A percentile compares a stretch with the other conserved stretches of the same genome.
phyloP scores from a whole-genome alignment of 495 filamentous ascomycete genomes.

The Penicillium turbatum region DNA sequence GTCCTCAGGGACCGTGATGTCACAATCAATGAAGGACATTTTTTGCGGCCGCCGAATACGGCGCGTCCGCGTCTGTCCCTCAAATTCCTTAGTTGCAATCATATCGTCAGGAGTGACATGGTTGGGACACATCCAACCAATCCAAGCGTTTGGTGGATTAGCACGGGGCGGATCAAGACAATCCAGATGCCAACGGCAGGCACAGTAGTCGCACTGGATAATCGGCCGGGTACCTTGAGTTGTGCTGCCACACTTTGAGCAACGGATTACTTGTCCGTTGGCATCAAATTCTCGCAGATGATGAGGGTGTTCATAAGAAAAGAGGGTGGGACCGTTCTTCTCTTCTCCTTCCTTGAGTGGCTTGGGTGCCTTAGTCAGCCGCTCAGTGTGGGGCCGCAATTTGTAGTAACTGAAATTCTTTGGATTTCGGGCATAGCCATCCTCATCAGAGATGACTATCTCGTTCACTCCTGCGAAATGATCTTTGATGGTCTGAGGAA shows the following conservation, averaged over 20 bases:
- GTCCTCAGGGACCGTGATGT: slow-evolving; percentile 11
- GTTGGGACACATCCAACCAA: slow-evolving; percentile 83
- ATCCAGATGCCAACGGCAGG: slow-evolving; percentile 81
- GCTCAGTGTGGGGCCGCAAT: slow-evolving; percentile 25
- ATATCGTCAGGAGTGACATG: slow-evolving; percentile 64
- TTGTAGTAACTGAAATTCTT: slow-evolving; percentile 20
- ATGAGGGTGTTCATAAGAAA: slow-evolving; percentile 19
- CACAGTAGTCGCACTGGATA: slow-evolving; percentile 78
- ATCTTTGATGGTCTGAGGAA: slow-evolving; percentile 64
- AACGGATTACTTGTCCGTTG: slow-evolving; percentile 67
- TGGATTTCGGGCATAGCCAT: slow-evolving; percentile 1
- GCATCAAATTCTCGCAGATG: slow-evolving; percentile 59
- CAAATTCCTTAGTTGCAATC: slow-evolving; percentile 40
- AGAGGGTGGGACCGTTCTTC: not conserved
- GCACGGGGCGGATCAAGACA: slow-evolving; percentile 83
- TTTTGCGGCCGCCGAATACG: slow-evolving; percentile 52
- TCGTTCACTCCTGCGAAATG: slow-evolving; percentile 34
- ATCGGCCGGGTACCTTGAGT: slow-evolving; percentile 56
- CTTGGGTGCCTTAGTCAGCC: slow-evolving; percentile 28
- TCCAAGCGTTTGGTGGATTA: slow-evolving; percentile 60
- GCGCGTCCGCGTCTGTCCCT: slow-evolving; percentile 44
- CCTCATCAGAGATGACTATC: slow-evolving; percentile 3
- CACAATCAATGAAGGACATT: slow-evolving; percentile 10
- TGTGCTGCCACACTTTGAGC: slow-evolving; percentile 61
- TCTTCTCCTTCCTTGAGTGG: not conserved